Evolutionary conservation across 1,284 basidiomycete species (phyloP).

Genomic region (Apiotrichum sp.): DNA sequence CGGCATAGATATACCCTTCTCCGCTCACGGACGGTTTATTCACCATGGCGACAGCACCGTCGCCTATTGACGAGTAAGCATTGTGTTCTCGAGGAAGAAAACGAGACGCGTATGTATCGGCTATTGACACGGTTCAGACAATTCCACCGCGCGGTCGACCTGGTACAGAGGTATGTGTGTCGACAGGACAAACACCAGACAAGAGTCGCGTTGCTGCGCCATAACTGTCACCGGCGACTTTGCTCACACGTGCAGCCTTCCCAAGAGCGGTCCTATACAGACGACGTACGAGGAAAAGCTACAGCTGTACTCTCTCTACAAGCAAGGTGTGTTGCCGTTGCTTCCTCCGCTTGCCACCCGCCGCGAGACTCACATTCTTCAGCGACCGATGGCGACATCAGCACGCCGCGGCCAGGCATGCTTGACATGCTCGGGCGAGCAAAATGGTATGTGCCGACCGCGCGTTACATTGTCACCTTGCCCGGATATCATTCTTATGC

Average conservation of each 20-base stretch:
- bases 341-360: no score
- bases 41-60: conserved; percentile 11
- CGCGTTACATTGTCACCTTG: no score
- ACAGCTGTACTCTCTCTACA: conserved; percentile 89
- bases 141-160: conserved; percentile 89
- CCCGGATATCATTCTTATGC: conserved; percentile 9
- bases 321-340: conserved; percentile 61
- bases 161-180: conserved; percentile 60
- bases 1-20: background rate
- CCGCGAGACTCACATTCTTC: background rate
- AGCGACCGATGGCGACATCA: conserved; percentile 44
- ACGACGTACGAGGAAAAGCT: conserved; percentile 96
- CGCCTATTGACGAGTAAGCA: conserved; percentile 28
- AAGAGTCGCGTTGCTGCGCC: no score
- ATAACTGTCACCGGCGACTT: no score
- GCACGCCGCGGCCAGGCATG: conserved; percentile 34
- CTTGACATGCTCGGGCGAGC: conserved; percentile 80
- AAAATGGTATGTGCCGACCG: conserved; percentile 62
- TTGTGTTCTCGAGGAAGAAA: background rate
- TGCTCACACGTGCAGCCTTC: conserved; percentile 51
- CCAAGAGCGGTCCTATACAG: conserved; percentile 91
- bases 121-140: conserved; percentile 50
- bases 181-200: no score
- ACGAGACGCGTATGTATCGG: background rate
- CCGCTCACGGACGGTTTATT: background rate